Base-by-base conservation (phyloP, 225 moss, liverwort and hornwort species). In the Asterella californica region DNA sequence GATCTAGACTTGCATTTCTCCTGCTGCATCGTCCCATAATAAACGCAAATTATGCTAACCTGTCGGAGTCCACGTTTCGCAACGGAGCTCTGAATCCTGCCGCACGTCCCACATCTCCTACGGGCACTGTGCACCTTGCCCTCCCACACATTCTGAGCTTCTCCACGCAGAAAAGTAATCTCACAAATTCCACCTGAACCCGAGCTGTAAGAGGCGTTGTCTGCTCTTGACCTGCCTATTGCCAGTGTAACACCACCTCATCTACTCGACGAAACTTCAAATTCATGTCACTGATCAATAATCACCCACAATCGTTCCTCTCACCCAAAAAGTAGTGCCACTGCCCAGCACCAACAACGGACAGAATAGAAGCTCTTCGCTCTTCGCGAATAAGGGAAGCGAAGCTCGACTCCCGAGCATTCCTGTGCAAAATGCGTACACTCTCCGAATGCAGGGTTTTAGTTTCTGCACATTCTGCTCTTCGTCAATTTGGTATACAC, bases 101-200 rank as follows among this genome's bases (percentile, higher is more conserved):
- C 53, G 93, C 92, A 57, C 81, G 86, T 72, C 88, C 90, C 24
- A 90, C 95, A 36, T 90, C 85, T 37, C 90, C 91, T 53, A 87
- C 91, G 45, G 92, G 74, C 84, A 99, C 74, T n/a, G 95, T 94
- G 83, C 95, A 99, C 72, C 93, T 84, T 69, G 99, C 86, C 81
- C 99, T 90, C n/a, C 99, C 99, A 54, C 99, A 99, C 99, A 99
- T 92, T 79, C 10, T 77, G 30, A 38, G 67, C 27, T 49, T 34
- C 50, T n/a, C 48, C 3, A 71, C 50, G 68, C 38, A 69, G 18
- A 4, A 0, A 18, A 9, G 4, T 21, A 42, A 55, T 5, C n/a
- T 45, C 38, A 3, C 36, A 2, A 24, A 21, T 22, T 10, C 25
- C 9, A 70, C 70, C 10, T 45, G 38, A 61, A 19, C 68, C 29